phyloP scores from a whole-genome alignment of 75 land plant species.

The Pinus albicaulis region DNA sequence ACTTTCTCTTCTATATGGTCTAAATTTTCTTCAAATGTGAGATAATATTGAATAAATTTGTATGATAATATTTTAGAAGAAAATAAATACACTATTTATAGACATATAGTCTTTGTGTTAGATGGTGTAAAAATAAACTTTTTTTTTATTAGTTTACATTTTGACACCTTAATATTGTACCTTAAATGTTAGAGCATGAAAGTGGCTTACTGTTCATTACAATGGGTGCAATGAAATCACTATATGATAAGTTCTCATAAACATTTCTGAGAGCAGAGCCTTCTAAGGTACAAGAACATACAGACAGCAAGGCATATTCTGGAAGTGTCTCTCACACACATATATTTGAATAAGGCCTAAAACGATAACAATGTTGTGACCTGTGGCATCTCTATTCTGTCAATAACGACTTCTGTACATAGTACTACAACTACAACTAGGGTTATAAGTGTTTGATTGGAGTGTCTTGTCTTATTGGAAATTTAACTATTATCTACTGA shows the following conservation, averaged over 20 bases:
- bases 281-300: not conserved
- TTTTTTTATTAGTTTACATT: not conserved
- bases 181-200: not conserved
- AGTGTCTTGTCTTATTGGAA: not conserved
- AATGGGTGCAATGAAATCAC: not conserved
- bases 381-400: not conserved
- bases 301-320: not conserved
- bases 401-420: not conserved
- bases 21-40: not conserved
- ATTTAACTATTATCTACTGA: not conserved
- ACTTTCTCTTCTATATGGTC: no score
- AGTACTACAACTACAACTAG: not conserved
- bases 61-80: not conserved
- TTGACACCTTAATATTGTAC: not conserved
- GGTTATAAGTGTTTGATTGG: not conserved
- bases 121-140: not conserved
- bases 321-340: not conserved
- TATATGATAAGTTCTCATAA: no score
- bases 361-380: not conserved
- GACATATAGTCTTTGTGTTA: not conserved
- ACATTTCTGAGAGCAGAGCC: not conserved
- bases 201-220: not conserved
- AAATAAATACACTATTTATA: not conserved
- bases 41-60: not conserved
- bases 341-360: not conserved